Evolutionary conservation across 257 asterid species (phyloP), one percentile per base, ranked within the genome.

Genomic region (Scutellaria minor): DNA sequence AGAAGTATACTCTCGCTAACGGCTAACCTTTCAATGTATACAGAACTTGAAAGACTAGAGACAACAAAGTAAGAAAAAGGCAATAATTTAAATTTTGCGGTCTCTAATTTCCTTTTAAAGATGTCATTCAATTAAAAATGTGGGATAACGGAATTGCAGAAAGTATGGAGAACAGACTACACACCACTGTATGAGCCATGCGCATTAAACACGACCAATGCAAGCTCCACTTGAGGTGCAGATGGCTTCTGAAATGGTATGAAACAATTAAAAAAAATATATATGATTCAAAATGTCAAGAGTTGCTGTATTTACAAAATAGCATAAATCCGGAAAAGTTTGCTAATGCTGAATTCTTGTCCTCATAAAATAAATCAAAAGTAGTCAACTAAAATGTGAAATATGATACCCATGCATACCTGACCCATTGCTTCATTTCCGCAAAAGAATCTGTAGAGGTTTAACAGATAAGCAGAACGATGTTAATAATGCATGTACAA

Each of bases 111-210:
- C 27, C 27, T 56, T 56, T 37, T 20, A 53, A 62, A 40, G 27
- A 46, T 13, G 39, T 20, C 47, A 24, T 9, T 57, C 62, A 18
- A 66, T 41, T 18, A 8, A 18, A 8, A 31, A 57, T 4, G 47
- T 18, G 58, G 55, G 63, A 55, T 35, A 64, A 55, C 9, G 41
- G 13, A 46, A 64, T 24, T 50, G 37, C 39, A 71, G 60, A 24
- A 53, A 66, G 67, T 44, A 40, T n/a, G 61, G 52, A 48, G 66
- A 78, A 66, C 14, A 64, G 58, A 72, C 15, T 47, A 83, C 96
- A 31, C 74, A 91, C 97, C 85, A 80, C 91, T 82, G 61, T 82
- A 83, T 69, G 87, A 75, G 65, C 91, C 96, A 71, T 83, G 95
- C 45, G 84, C 75, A 68, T 86, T 77, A 83, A 89, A 91, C 90